Percentiles rank a stretch among this genome's conserved stretches.
These are phyloP conservation scores for Teunomyces aglyptinius DNA, from an alignment of 805 yeast genomes.

Conservation along the genomic window DNA sequence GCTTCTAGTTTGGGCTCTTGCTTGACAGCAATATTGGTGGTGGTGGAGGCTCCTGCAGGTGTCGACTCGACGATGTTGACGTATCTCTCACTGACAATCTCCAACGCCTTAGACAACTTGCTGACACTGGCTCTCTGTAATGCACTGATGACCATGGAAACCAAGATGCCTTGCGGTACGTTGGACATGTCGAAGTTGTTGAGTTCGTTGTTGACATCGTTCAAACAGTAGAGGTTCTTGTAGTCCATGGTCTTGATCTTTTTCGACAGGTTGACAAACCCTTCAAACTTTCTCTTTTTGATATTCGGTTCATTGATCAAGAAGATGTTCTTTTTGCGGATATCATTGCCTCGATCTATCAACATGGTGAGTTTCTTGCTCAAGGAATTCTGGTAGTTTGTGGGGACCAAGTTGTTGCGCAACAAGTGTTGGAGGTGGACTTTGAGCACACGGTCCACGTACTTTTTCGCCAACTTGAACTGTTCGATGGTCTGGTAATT, in stretches of 20 bases:
- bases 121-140: constrained; percentile 52
- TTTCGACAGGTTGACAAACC: constrained; percentile 34
- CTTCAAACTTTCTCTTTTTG: constrained; percentile 41
- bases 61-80: constrained; percentile 33
- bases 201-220: constrained; percentile 58
- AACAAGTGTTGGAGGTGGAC: constrained; percentile 39
- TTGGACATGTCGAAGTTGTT: constrained; percentile 67
- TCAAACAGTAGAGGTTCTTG: constrained; percentile 65
- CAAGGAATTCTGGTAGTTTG: constrained; percentile 27
- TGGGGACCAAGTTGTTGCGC: constrained; percentile 35
- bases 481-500: constrained; percentile 42
- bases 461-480: constrained; percentile 58
- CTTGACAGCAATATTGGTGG: not conserved
- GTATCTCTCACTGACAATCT: constrained; percentile 68
- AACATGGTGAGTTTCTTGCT: constrained; percentile 28
- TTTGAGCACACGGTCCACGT: constrained; percentile 59
- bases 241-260: constrained; percentile 40
- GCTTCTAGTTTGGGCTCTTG: constrained; percentile 7
- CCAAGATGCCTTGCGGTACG: constrained; percentile 62
- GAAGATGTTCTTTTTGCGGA: constrained; percentile 39
- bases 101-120: constrained; percentile 61
- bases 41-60: constrained; percentile 9
- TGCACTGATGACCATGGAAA: constrained; percentile 65
- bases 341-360: constrained; percentile 38
- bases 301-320: constrained; percentile 29